Conservation (phyloP, 2,329 filamentous ascomycete species). For the Bipolaris sorokiniana region DNA sequence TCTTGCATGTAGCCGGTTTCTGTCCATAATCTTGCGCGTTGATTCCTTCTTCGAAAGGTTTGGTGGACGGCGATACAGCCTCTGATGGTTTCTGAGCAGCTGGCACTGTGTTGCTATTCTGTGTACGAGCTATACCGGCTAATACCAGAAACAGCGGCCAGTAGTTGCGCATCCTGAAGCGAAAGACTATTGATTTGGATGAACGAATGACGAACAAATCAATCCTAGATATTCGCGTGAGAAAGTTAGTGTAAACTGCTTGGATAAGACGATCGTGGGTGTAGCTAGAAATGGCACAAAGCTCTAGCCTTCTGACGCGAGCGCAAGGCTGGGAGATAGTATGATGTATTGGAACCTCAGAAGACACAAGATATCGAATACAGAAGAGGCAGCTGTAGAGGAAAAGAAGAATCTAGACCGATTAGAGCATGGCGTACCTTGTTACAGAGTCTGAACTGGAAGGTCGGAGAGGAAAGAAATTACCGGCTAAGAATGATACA, state of each 20-base stretch:
- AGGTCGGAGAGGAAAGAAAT: constrained; percentile 24
- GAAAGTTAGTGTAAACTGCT: constrained; percentile 25
- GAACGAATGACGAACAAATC: constrained; percentile 34
- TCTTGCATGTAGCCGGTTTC: constrained; percentile 5
- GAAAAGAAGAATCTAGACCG: neutral
- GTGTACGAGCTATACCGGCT: constrained; percentile 20
- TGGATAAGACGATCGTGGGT: neutral
- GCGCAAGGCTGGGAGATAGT: neutral
- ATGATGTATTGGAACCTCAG: neutral
- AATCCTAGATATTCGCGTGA: constrained; percentile 28
- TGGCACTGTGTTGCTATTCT: constrained; percentile 24
- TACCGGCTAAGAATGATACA: constrained; percentile 38
- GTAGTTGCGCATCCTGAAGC: constrained; percentile 40
- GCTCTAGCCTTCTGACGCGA: neutral
- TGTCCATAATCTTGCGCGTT: constrained; percentile 3
- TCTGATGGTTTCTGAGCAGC: constrained; percentile 6
- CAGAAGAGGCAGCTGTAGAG: neutral
- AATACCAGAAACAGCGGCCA: constrained; percentile 35
- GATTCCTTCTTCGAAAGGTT: neutral
- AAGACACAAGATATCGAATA: neutral
- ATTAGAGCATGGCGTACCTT: constrained; percentile 34
- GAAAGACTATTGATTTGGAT: constrained; percentile 36
- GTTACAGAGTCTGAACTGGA: constrained; percentile 34
- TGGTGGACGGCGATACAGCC: neutral
- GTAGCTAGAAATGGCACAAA: neutral